Conservation (phyloP, 1,284 basidiomycete genomes). For the Ganoderma lingzhi region DNA sequence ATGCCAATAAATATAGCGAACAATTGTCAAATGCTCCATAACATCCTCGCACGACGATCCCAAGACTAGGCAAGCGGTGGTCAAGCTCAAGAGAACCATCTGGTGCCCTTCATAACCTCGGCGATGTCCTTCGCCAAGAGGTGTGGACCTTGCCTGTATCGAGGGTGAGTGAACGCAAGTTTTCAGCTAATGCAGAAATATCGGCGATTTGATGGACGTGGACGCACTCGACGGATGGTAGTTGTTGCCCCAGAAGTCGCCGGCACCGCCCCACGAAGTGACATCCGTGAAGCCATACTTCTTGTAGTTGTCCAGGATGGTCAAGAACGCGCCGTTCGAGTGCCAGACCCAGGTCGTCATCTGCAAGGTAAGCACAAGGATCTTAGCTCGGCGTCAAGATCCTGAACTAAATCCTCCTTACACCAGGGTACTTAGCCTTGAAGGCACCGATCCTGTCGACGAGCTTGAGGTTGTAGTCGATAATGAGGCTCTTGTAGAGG, state of each 20-base stretch:
- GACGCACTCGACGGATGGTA: constrained; percentile 26
- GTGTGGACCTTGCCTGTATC: constrained; percentile 33
- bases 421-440: background rate
- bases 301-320: constrained; percentile 55
- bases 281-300: constrained; percentile 61
- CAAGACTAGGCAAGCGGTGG: background rate
- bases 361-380: constrained; percentile 37
- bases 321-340: constrained; percentile 57
- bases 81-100: background rate
- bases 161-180: background rate
- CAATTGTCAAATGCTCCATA: background rate
- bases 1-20: constrained; percentile 1
- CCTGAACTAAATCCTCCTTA: background rate
- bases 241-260: constrained; percentile 59
- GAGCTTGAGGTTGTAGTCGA: background rate
- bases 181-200: background rate
- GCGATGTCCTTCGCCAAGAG: constrained; percentile 38
- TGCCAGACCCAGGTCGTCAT: constrained; percentile 60
- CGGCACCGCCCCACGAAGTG: constrained; percentile 54
- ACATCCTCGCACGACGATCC: background rate
- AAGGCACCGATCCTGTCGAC: background rate
- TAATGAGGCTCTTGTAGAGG: background rate
- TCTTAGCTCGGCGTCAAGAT: background rate
- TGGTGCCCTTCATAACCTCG: constrained; percentile 18
- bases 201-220: background rate